Evolutionary conservation across 2,329 filamentous ascomycete species (phyloP), one percentile per base, ranked within the genome.

Genomic region (Septoria petroselini): DNA sequence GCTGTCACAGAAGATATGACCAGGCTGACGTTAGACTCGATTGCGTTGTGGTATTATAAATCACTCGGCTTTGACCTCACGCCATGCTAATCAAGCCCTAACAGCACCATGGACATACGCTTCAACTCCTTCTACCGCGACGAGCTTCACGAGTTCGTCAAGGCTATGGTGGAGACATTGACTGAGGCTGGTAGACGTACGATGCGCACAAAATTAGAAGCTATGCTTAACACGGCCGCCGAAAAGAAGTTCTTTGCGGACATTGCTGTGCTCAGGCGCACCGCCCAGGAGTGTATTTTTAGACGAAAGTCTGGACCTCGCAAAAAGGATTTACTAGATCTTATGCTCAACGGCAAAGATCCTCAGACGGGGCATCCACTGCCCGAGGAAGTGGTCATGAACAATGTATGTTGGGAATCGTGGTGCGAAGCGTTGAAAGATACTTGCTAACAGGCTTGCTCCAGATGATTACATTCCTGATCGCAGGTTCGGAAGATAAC

Each of bases 101-200:
- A 6, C 12, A 35, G 58, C 39, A 52, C 55, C 1, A 56, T 60
- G 45, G 79, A 79, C 31, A 84, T 76, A 52, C 81, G 85, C 15
- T 88, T 89, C 74, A 89, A 90, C 68, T 84, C 80, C 1, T 62
- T 60, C 43, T 90, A 89, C 62, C 74, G 75, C 19, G 78, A 86
- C 11, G 74, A 81, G 7, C 71, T 84, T 64, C 86, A 90, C 56
- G 84, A 47, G 7, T 57, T 57, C 58, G 74, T 88, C 34, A 65
- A 75, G 38, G 79, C 83, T 25, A 88, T 90, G 85, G 74, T 73
- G 1, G 75, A 75, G 14, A 79, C 85, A 45, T 71, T 90, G 1
- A 60, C 44, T 12, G 66, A 11, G 81, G 83, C 34, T 15, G 49
- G 25, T 4, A 15, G 11, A 17, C 38, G 52, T 31, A n/a, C 48